Evolutionary conservation across 768 basidiomycete genomes (phyloP), one percentile per base, ranked within the genome.

Genomic region (Cytidiella melzeri): DNA sequence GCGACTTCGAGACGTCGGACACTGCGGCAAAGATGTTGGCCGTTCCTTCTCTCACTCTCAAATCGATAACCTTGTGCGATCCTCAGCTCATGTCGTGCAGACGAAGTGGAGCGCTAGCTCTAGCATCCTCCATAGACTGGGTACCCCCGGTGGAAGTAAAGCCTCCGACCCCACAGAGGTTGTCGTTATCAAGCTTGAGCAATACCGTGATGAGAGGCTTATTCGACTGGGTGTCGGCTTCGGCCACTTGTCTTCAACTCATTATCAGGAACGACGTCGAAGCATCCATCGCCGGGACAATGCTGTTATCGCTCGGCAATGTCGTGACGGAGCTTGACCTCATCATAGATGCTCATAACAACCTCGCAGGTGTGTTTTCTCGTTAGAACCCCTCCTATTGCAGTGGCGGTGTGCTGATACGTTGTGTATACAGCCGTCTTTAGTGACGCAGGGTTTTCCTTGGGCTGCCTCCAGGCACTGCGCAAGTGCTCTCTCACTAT

Each of bases 401-500:
- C 36, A 24, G 18, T 10, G 7, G 5, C 30, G n/a, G 36, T n/a
- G 19, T 10, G 11, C 13, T n/a, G n/a, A n/a, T n/a, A n/a, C n/a
- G 18, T 36, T 36, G 28, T 37, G 9, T 27, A 5, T 39, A 21
- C 19, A 55, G 51, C 47, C 25, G 41, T 52, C 2, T 50, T 55
- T 25, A 25, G 39, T 26, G 43, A 42, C 13, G 43, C 47, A 5
- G 40, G 18, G 5, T 50, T 63, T 43, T 45, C 52, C 3, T 43
- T 62, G 3, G 43, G 47, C 1, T 24, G 23, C 11, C 61, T 54
- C 41, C 28, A 44, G 1, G 41, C 30, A 12, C 51, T 64, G 6
- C 60, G 55, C 18, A 21, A 53, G 11, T 59, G 57, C 41, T 47
- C 30, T 13, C 44, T 64, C 1, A 47, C 45, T 1, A 55, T 64